Percentiles rank a stretch among this genome's conserved stretches.
Conservation (phyloP, 176 grass and related monocot genomes). For the Triticum aestivum region DNA sequence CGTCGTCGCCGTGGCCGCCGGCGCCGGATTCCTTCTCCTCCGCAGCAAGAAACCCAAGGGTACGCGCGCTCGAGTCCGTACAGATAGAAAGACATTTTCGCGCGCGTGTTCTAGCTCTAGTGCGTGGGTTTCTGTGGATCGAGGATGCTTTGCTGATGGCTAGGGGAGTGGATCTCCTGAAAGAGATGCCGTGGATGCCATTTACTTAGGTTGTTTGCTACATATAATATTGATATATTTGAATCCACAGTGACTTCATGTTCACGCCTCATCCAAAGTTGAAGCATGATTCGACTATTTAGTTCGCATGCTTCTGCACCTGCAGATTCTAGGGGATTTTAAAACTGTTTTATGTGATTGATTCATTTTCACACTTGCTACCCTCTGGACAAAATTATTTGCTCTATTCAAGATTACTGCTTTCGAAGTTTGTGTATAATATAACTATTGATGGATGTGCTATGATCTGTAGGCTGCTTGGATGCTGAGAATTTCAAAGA, state of each 20-base stretch:
- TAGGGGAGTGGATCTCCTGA: background rate
- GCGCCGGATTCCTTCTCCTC: slow-evolving; percentile 51
- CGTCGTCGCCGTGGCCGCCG: slow-evolving; percentile 55
- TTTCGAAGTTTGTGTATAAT: background rate
- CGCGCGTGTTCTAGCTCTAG: background rate
- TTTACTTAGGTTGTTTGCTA: background rate
- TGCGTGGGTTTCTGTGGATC: background rate
- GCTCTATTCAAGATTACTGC: background rate
- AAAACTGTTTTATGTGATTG: background rate
- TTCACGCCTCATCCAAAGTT: background rate
- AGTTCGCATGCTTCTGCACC: background rate
- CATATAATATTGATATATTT: background rate
- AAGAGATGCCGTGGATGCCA: background rate
- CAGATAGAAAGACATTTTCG: background rate
- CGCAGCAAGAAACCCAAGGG: slow-evolving; percentile 44
- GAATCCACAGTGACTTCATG: background rate
- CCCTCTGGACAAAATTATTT: background rate
- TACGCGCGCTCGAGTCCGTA: background rate
- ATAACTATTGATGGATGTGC: background rate
- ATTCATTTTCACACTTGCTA: background rate
- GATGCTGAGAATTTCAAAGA: slow-evolving; percentile 84
- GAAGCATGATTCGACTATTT: background rate
- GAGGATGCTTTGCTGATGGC: background rate
- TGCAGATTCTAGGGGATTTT: background rate
- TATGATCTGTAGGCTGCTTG: slow-evolving; percentile 53